Conservation (phyloP, 257 asterid genomes). For the Przewalskia tangutica region DNA sequence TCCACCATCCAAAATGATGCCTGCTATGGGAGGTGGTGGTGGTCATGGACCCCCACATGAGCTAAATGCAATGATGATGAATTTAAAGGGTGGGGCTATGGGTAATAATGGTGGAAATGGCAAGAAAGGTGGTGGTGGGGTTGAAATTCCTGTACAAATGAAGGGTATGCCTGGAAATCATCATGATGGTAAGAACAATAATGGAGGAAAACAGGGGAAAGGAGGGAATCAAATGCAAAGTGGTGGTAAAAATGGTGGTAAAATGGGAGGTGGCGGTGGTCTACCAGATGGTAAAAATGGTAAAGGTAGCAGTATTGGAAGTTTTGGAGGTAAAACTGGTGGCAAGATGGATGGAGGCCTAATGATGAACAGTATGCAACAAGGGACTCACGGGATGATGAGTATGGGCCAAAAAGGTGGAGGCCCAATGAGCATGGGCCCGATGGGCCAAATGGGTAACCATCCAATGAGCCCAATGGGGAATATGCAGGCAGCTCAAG, state of each 20-base stretch:
- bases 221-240: conserved; percentile 20
- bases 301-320: conserved; percentile 9
- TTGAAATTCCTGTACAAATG: conserved; percentile 17
- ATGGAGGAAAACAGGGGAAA: conserved; percentile 15
- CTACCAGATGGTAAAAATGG: conserved; percentile 22
- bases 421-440: conserved; percentile 33
- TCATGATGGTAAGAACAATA: conserved; percentile 16
- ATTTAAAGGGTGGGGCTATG: conserved; percentile 17
- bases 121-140: conserved; percentile 39
- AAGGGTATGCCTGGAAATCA: conserved; percentile 31
- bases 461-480: conserved; percentile 36
- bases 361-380: conserved; percentile 25
- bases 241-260: conserved; percentile 16
- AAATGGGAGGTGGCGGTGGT: conserved; percentile 20
- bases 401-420: conserved; percentile 19
- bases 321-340: conserved; percentile 29
- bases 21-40: conserved; percentile 9
- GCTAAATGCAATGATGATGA: conserved; percentile 19
- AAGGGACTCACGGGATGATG: conserved; percentile 29
- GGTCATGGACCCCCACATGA: conserved; percentile 9
- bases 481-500: conserved; percentile 31
- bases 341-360: conserved; percentile 28
- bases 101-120: conserved; percentile 19
- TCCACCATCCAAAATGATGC: conserved; percentile 16
- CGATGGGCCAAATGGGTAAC: conserved; percentile 13